A percentile compares a stretch with the other conserved stretches of the same genome.
phyloP scores from a whole-genome alignment of 2,329 filamentous ascomycete genomes.

The Pyrenophora tritici-repentis region DNA sequence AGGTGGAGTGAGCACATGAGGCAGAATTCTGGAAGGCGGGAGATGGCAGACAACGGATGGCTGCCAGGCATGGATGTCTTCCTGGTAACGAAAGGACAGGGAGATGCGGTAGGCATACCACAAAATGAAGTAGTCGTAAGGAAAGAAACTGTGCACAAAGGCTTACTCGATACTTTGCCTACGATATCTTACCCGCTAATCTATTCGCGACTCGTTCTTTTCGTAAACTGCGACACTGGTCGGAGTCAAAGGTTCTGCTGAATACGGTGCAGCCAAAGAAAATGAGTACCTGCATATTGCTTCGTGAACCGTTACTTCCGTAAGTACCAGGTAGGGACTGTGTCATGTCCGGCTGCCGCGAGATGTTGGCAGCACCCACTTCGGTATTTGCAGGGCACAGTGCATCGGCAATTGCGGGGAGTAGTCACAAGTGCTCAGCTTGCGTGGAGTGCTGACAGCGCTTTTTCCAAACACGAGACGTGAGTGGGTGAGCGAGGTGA shows the following conservation, averaged over 20 bases:
- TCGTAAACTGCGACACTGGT: too few species aligned
- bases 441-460: background rate
- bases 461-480: background rate
- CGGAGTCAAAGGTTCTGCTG: too few species aligned
- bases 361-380: too few species aligned
- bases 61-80: constrained; percentile 3
- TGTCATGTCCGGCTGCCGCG: too few species aligned
- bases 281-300: too few species aligned
- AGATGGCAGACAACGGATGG: background rate
- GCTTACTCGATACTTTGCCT: too few species aligned
- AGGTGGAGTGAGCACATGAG: constrained; percentile 9
- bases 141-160: background rate
- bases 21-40: constrained; percentile 31
- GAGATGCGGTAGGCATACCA: background rate
- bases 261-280: too few species aligned
- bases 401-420: background rate
- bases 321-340: background rate
- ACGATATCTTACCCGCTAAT: too few species aligned
- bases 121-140: background rate
- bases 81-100: background rate
- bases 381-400: background rate
- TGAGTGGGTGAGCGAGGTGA: constrained; percentile 21
- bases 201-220: too few species aligned
- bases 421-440: background rate
- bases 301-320: background rate